Evolutionary conservation across 148 eudicot species (phyloP), one percentile per base, ranked within the genome.

Genomic region (Oxyria digyna): DNA sequence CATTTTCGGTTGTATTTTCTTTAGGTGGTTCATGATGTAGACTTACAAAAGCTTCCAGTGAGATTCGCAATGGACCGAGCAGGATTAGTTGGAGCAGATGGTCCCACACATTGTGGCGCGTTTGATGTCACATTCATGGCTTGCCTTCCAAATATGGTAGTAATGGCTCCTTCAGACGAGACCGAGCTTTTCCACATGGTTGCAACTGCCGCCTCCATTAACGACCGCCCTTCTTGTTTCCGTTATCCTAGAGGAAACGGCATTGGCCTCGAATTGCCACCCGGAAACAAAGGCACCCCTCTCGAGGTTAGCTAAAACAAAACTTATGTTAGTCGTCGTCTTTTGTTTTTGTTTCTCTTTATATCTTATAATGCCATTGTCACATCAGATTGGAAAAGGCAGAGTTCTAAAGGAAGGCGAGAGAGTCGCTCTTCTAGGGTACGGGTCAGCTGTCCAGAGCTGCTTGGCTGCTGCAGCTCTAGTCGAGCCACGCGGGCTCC

Each of bases 31-130:
- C 96, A 90, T 72, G 96, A 90, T 74, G 96, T 90, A 37, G 96
- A 87, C 72, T 74, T 90, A 67, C 96, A 90, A 72, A 90, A 87
- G 78, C 78, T 90, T 46, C 96, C 96, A 0, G 96, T 87, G 80
- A 84, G 91, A 77, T 90, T 90, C 63, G 96, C 96, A 0, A 87
- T 90, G 93, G 96, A 90, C 75, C 74, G 96, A 75, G 96, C 94
- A 13, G 96, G 96, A 0, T 78, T 90, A 52, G 93, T 90, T 74
- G 96, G 94, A 74, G 88, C 96, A 1, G 96, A 90, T 72, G 96
- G 96, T 63, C 96, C 96, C 12, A 90, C 96, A 29, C 96, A 87
- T 69, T 78, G 81, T 69, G 96, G 96, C 5, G 67, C 96, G 7
- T 89, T 89, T 72, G 96, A 89, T 74, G 91, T 90, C 43, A 80